Conservation (phyloP, 208 protist genomes). For the Trypanosoma vivax region DNA sequence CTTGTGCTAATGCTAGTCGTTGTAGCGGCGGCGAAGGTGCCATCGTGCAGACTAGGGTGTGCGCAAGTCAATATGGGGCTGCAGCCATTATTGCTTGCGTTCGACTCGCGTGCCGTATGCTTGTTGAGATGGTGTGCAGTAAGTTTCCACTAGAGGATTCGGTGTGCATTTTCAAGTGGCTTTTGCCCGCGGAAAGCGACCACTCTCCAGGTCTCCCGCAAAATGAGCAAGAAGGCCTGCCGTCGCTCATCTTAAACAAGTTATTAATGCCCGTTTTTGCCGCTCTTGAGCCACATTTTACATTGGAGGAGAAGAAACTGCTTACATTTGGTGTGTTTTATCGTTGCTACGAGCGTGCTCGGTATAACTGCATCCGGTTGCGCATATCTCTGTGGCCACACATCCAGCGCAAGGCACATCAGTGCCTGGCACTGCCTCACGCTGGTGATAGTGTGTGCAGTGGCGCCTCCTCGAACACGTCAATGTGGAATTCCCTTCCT, state of each 20-base stretch:
- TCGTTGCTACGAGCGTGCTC: constrained; percentile 57
- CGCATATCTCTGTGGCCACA: constrained; percentile 39
- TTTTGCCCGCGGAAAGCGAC: constrained; percentile 19
- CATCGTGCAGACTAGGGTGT: too few relatives aligned
- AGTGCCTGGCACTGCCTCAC: constrained; percentile 32
- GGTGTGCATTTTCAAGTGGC: constrained; percentile 52
- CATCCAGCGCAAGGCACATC: constrained; percentile 31
- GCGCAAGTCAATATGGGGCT: constrained; percentile 18
- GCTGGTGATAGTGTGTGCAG: constrained; percentile 7
- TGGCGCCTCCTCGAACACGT: background rate
- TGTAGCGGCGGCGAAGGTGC: too few relatives aligned
- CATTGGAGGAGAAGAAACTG: constrained; percentile 31
- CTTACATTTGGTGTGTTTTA: constrained; percentile 52
- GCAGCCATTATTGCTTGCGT: constrained; percentile 34
- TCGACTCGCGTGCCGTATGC: constrained; percentile 64
- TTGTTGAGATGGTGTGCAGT: constrained; percentile 49
- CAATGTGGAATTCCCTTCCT: background rate
- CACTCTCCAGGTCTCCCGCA: background rate
- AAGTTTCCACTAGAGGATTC: constrained; percentile 38
- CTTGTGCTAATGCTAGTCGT: too few relatives aligned
- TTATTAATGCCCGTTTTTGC: constrained; percentile 16
- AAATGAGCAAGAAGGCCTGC: background rate
- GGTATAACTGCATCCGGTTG: constrained; percentile 50
- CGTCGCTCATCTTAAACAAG: constrained; percentile 2
- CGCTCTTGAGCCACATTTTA: constrained; percentile 23